Base-by-base conservation (phyloP, 2,329 filamentous ascomycete genomes). In the Didymella keratinophila region DNA sequence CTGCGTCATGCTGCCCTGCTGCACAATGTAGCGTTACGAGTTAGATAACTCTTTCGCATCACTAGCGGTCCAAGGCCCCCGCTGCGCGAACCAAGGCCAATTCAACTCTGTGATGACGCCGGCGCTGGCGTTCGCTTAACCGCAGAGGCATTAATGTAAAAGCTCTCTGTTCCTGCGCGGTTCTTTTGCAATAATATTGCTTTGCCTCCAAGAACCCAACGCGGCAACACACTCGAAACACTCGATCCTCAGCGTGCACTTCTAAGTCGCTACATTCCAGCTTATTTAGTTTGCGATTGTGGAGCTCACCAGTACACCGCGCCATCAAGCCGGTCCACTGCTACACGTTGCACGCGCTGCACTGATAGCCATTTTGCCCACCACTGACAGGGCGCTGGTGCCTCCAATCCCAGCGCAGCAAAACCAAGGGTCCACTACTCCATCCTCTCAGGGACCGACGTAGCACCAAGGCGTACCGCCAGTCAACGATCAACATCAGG, bases 401-500 rank as follows among this genome's bases (percentile, higher is more conserved):
- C 57, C 60, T 56, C 56, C 39, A 58, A 53, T 42, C 50, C 60
- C 58, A 62, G 56, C 59, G 58, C 64, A 64, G 61, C 60, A 61
- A 66, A 64, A 65, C 70, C 69, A 67, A 55, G 65, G 71, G 70
- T 70, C 67, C 70, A 71, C 67, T 50, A 43, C 61, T 62, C 34
- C 57, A 52, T 60, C 62, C 64, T 72, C 62, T 64, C 61, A 66
- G 64, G 64, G 51, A 67, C 57, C 54, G 56, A 65, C 52, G 64
- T 66, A 61, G 60, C 58, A 69, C 65, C 61, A 65, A 70, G 56
- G 67, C 63, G 62, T 65, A 58, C 58, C 60, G 61, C 62, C 57
- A 61, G 56, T 69, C 68, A 65, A 69, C 66, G 72, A 76, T 76
- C 73, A 69, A 52, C 72, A 58, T 46, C 59, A 44, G 62, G 58